Percentiles rank a stretch among this genome's conserved stretches.
Conservation (phyloP, 495 filamentous ascomycete species). For the Tetracladium setigerum region DNA sequence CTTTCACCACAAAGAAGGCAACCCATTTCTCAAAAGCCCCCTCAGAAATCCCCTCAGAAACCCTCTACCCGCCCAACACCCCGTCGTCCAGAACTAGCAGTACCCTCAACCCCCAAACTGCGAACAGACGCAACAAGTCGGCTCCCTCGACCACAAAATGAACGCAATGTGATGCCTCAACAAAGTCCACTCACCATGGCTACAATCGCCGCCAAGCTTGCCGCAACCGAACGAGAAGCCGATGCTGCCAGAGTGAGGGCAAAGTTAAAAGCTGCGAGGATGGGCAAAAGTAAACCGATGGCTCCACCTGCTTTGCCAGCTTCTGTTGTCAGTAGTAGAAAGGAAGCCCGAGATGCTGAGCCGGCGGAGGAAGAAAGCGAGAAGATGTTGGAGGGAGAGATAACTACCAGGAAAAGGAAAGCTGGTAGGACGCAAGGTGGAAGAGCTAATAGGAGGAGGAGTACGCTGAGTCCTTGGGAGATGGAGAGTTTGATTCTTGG, state of each 20-base stretch:
- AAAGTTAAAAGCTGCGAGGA: slow-evolving; percentile 38
- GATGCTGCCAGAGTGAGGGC: slow-evolving; percentile 47
- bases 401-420: slow-evolving; percentile 21
- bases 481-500: slow-evolving; percentile 52
- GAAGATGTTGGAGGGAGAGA: slow-evolving; percentile 36
- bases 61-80: slow-evolving; percentile 2
- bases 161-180: slow-evolving; percentile 24
- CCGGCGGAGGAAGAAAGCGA: slow-evolving; percentile 21
- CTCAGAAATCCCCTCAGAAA: slow-evolving; percentile 12
- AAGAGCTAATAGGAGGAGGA: slow-evolving; percentile 48
- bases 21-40: no score
- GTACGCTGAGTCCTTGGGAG: slow-evolving; percentile 67
- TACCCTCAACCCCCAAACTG: slow-evolving; percentile 9
- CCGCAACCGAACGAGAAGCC: slow-evolving; percentile 46
- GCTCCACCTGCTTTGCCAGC: slow-evolving; percentile 10
- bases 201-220: slow-evolving; percentile 46
- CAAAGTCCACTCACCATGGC: slow-evolving; percentile 44
- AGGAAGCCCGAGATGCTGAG: slow-evolving; percentile 5
- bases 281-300: slow-evolving; percentile 14
- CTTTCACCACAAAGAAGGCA: neutral
- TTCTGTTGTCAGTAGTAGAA: slow-evolving; percentile 3
- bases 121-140: slow-evolving; percentile 5
- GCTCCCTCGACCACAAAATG: slow-evolving; percentile 16
- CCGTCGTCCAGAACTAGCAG: neutral
- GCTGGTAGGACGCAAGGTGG: slow-evolving; percentile 14